These are phyloP conservation scores for Candida sp. DNA, from an alignment of 1,139 yeast species.

Conservation along the genomic window DNA sequence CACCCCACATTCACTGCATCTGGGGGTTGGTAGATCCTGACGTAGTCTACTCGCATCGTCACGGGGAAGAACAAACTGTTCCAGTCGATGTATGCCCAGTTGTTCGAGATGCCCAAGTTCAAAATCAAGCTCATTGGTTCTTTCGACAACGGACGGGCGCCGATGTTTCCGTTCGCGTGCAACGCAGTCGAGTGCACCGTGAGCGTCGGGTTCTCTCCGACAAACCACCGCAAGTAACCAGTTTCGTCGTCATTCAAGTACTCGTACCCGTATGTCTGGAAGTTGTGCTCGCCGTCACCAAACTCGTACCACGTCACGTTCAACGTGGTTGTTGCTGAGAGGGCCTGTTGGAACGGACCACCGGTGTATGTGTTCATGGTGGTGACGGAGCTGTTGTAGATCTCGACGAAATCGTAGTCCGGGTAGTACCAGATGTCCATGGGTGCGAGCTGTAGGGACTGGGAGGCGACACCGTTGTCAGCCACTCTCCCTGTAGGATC, in stretches of 20 bases:
- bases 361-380: slow-evolving; percentile 79
- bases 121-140: slow-evolving; percentile 85
- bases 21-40: slow-evolving; percentile 77
- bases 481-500: too few relatives aligned
- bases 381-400: slow-evolving; percentile 64
- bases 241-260: slow-evolving; percentile 64
- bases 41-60: slow-evolving; percentile 71
- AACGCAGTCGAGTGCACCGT: slow-evolving; percentile 66
- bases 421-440: slow-evolving; percentile 87
- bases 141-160: slow-evolving; percentile 74
- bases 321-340: slow-evolving; percentile 75
- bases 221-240: slow-evolving; percentile 86
- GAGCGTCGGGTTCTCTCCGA: slow-evolving; percentile 69
- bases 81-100: slow-evolving; percentile 89
- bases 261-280: slow-evolving; percentile 81
- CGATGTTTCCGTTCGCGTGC: slow-evolving; percentile 85
- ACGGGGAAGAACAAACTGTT: slow-evolving; percentile 69
- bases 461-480: slow-evolving; percentile 69
- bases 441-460: slow-evolving; percentile 84
- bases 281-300: slow-evolving; percentile 49
- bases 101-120: slow-evolving; percentile 79
- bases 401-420: slow-evolving; percentile 71
- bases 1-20: slow-evolving; percentile 60
- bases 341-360: slow-evolving; percentile 86
- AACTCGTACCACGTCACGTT: slow-evolving; percentile 78